These are phyloP conservation scores for Poronia punctata DNA, from an alignment of 495 filamentous ascomycete species.

Conservation along the genomic window DNA sequence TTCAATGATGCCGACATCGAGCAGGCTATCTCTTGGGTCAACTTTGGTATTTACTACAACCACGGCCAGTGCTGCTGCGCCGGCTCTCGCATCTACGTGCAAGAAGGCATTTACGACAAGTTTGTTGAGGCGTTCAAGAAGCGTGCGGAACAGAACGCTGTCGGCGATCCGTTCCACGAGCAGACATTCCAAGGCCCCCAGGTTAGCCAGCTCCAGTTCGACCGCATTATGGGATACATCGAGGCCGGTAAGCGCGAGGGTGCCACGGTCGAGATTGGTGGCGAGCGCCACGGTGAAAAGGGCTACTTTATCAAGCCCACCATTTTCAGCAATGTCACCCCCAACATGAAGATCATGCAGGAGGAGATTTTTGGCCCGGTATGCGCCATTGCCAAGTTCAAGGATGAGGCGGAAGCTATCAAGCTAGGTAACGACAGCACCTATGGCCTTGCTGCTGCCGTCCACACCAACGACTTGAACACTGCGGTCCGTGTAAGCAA, in stretches of 20 bases:
- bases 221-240: constrained; percentile 98
- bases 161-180: constrained; percentile 83
- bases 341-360: constrained; percentile 96
- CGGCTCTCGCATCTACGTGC: constrained; percentile 91
- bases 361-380: constrained; percentile 99
- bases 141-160: constrained; percentile 71
- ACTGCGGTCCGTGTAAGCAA: constrained; percentile 87
- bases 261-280: constrained; percentile 78
- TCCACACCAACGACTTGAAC: constrained; percentile 91
- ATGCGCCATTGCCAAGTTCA: constrained; percentile 90
- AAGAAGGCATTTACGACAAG: constrained; percentile 93
- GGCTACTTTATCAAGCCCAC: constrained; percentile 98
- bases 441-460: constrained; percentile 84
- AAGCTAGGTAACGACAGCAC: constrained; percentile 70
- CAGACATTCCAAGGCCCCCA: constrained; percentile 97
- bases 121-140: constrained; percentile 84
- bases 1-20: constrained; percentile 95
- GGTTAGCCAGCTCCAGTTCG: constrained; percentile 89
- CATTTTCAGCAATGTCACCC: constrained; percentile 83
- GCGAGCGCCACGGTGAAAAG: constrained; percentile 79
- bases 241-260: constrained; percentile 80
- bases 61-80: constrained; percentile 99
- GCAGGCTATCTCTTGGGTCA: constrained; percentile 94
- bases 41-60: constrained; percentile 99
- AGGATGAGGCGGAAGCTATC: constrained; percentile 78